phyloP scores from a whole-genome alignment of 129 eudicot genomes.

The Logfia minima region DNA sequence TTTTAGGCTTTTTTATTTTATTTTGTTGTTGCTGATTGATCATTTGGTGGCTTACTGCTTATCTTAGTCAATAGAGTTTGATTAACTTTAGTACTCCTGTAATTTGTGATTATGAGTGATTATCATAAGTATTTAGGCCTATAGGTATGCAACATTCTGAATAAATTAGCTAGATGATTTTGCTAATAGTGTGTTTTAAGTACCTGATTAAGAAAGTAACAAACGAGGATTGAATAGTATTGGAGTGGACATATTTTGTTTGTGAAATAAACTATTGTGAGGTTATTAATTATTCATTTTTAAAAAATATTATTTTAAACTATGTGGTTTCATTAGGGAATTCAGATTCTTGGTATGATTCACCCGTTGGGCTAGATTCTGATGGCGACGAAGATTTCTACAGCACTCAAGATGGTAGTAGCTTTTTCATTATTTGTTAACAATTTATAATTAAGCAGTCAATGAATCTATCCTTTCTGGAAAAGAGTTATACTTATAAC shows the following conservation, averaged over 20 bases:
- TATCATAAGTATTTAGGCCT: not conserved
- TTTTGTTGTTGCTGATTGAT: not conserved
- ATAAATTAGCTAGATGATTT: not conserved
- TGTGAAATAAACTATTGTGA: not conserved
- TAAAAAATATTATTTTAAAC: conserved; percentile 8
- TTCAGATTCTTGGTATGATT: conserved; percentile 67
- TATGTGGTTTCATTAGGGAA: conserved; percentile 40
- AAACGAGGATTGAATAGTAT: not conserved
- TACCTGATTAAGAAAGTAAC: not conserved
- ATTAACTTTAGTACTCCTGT: not conserved
- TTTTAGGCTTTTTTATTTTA: not conserved
- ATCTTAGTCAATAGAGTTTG: not conserved
- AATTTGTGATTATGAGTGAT: not conserved
- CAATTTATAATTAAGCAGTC: not conserved
- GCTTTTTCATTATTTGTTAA: not conserved
- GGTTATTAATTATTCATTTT: not conserved
- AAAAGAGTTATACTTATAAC: not conserved
- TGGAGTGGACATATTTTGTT: not conserved
- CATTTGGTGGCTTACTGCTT: not conserved
- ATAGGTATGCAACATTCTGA: not conserved
- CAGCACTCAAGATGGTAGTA: conserved; percentile 76
- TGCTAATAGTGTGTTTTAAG: not conserved
- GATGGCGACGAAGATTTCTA: conserved; percentile 80
- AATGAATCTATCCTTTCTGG: not conserved
- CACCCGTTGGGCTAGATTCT: conserved; percentile 48